These are phyloP conservation scores for Hericium erinaceus DNA, from an alignment of 768 basidiomycete genomes.

Conservation along the genomic window DNA sequence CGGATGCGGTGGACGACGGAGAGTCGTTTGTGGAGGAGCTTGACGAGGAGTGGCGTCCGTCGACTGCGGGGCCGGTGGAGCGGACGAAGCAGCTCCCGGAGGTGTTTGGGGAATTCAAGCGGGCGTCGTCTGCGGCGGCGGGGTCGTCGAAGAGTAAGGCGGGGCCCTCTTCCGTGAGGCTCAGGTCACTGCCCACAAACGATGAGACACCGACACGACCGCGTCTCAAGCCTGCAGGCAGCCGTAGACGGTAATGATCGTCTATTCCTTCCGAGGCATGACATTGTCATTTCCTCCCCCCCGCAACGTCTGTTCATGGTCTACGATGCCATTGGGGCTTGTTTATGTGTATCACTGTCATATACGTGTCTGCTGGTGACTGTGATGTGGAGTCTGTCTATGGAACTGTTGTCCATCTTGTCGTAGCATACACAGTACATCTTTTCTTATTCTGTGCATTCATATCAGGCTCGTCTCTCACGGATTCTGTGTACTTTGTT, in stretches of 20 bases:
- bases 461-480: too few relatives aligned
- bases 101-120: too few relatives aligned
- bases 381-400: too few relatives aligned
- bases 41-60: constrained; percentile 5
- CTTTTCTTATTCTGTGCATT: too few relatives aligned
- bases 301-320: too few relatives aligned
- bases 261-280: not conserved
- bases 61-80: not conserved
- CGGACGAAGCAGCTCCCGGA: too few relatives aligned
- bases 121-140: not conserved
- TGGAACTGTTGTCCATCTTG: too few relatives aligned
- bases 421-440: too few relatives aligned
- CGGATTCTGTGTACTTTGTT: too few relatives aligned
- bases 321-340: too few relatives aligned
- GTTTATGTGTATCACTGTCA: too few relatives aligned
- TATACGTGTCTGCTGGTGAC: too few relatives aligned
- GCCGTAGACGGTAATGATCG: constrained; percentile 36
- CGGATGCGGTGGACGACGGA: constrained; percentile 19
- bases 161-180: constrained; percentile 17
- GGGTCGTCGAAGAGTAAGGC: constrained; percentile 4
- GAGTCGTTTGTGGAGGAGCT: constrained; percentile 3
- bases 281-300: not conserved
- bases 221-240: constrained; percentile 34
- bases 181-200: constrained; percentile 28
- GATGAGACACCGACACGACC: constrained; percentile 59